Evolutionary conservation across 225 moss, liverwort and hornwort genomes (phyloP), one percentile per base, ranked within the genome.

Genomic region (Bryum argenteum): DNA sequence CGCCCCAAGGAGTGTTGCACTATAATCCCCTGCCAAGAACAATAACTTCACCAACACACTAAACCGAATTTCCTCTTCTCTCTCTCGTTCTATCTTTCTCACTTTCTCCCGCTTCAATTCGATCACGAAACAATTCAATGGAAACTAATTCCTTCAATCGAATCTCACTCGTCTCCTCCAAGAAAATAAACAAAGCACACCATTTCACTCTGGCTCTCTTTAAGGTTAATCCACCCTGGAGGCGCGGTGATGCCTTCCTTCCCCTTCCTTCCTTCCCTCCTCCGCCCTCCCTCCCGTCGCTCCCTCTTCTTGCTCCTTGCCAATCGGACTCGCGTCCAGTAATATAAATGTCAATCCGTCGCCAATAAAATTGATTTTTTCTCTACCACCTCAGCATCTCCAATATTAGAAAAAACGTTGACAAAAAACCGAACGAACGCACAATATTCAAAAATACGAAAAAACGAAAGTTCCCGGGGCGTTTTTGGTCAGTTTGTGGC

Each of bases 121-220:
- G 64, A 78, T 71, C 78, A 50, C 43, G n/a, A n/a, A 48, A 43
- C 16, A 63, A 54, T 37, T 20, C 70, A 70, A 79, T 69, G 59
- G 43, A 42, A 17, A 8, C 53, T 51, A 67, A 59, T 26, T 65
- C 47, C 60, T 10, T 58, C 48, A 61, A 65, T n/a, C 56, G 73
- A 78, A 70, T 77, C 77, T 52, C 71, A 39, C 61, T 38, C 8
- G 47, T 65, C 77, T 65, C 70, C 70, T 72, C 42, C 72, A 62
- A 45, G 44, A 69, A 43, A 64, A 17, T 50, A 71, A 8, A 3
- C 15, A 52, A 42, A 67, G 38, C 7, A 11, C 42, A 57, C 54
- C 61, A 68, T 56, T 58, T 57, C 69, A 69, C 56, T 9, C 41
- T 69, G 55, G 43, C 33, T 44, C 63, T 47, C 33, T 33, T 33